A percentile compares a stretch with the other conserved stretches of the same genome.
phyloP scores from a whole-genome alignment of 2,329 filamentous ascomycete species.

The Diplodia mutila region DNA sequence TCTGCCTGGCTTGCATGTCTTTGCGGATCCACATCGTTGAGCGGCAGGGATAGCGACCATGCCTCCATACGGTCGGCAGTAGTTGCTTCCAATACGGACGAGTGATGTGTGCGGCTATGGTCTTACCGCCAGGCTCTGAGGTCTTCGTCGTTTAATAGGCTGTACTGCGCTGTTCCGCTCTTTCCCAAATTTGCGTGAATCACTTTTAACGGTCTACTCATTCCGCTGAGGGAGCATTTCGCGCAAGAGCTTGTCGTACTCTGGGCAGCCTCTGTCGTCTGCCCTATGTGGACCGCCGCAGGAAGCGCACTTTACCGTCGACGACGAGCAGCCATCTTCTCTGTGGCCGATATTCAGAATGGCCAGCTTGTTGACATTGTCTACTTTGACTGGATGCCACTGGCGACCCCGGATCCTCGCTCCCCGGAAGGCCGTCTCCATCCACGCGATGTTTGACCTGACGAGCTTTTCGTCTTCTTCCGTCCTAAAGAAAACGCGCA shows the following conservation, averaged over 20 bases:
- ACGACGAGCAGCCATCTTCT: background rate
- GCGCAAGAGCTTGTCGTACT: background rate
- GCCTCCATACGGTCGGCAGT: background rate
- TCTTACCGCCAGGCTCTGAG: too few relatives aligned
- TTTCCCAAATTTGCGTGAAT: background rate
- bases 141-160: background rate
- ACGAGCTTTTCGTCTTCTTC: conserved; percentile 2
- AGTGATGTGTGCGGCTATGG: background rate
- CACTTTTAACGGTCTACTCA: background rate
- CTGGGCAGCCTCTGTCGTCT: background rate
- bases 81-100: background rate
- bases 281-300: background rate
- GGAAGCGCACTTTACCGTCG: background rate
- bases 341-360: background rate
- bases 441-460: background rate
- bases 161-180: background rate
- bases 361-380: background rate
- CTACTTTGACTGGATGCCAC: background rate
- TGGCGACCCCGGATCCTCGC: background rate
- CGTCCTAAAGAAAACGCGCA: too few relatives aligned
- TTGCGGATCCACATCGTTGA: conserved; percentile 1
- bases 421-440: background rate
- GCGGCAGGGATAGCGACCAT: background rate
- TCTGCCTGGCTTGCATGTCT: background rate
- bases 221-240: background rate